phyloP scores from a whole-genome alignment of 2,329 filamentous ascomycete species.

The Cladosporium sp. region DNA sequence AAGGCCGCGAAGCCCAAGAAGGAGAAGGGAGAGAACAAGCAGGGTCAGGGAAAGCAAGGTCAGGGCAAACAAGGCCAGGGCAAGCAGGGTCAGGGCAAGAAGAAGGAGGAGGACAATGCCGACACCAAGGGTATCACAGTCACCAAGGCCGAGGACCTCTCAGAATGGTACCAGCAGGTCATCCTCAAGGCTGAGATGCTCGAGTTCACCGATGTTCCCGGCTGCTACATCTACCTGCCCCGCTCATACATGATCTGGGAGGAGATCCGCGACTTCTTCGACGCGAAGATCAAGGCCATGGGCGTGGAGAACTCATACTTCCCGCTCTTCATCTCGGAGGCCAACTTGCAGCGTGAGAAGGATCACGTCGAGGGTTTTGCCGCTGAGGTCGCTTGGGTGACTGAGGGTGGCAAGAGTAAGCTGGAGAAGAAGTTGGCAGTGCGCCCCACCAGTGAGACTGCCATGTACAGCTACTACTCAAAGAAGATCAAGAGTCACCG shows the following conservation, averaged over 20 bases:
- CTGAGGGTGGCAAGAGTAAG: conserved; percentile 86
- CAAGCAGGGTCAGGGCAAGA: conserved; percentile 34
- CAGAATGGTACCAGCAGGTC: conserved; percentile 96
- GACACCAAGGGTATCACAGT: conserved; percentile 84
- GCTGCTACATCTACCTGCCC: conserved; percentile 89
- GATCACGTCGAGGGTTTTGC: conserved; percentile 99
- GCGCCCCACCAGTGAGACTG: conserved; percentile 70
- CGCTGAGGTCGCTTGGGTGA: conserved; percentile 87
- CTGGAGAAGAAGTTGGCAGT: conserved; percentile 79
- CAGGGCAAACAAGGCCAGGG: conserved; percentile 26
- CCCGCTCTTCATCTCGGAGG: conserved; percentile 90
- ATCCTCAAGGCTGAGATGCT: conserved; percentile 97
- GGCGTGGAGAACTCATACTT: conserved; percentile 96
- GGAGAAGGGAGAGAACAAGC: conserved; percentile 21
- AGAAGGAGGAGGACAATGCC: conserved; percentile 57
- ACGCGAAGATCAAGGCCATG: conserved; percentile 77
- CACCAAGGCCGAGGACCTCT: conserved; percentile 82
- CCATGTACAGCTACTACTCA: conserved; percentile 95
- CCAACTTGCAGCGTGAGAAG: conserved; percentile 85
- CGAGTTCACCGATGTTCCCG: conserved; percentile 97
- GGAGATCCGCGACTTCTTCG: conserved; percentile 61
- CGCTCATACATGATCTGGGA: conserved; percentile 70
- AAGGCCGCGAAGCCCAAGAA: conserved; percentile 28
- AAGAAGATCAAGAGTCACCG: conserved; percentile 97
- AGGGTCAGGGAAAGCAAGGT: conserved; percentile 25